phyloP scores from a whole-genome alignment of 257 asterid genomes.

The Solanum pinnatisectum region DNA sequence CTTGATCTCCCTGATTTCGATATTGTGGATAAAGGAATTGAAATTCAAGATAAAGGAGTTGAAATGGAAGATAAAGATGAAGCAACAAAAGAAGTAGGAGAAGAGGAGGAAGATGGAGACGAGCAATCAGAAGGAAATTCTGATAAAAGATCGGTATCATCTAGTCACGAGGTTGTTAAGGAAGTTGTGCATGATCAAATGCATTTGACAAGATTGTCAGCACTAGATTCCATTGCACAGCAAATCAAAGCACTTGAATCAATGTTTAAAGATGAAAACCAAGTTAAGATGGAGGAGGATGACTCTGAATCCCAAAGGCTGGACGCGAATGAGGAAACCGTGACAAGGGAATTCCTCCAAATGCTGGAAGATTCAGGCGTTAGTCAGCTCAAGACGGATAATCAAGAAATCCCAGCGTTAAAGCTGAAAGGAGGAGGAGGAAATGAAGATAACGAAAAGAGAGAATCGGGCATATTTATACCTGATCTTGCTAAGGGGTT shows the following conservation, averaged over 20 bases:
- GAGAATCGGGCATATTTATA: conserved; percentile 23
- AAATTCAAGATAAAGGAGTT: conserved; percentile 70
- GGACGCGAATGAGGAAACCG: conserved; percentile 80
- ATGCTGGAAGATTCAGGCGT: conserved; percentile 53
- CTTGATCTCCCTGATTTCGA: conserved; percentile 70
- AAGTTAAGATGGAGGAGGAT: conserved; percentile 29
- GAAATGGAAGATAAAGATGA: conserved; percentile 41
- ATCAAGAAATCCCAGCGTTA: conserved; percentile 6
- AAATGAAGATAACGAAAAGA: conserved; percentile 11
- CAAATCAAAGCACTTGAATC: conserved; percentile 90
- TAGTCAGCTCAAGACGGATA: conserved; percentile 5
- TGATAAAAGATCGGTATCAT: conserved; percentile 46
- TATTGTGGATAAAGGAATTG: conserved; percentile 85
- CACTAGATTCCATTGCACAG: conserved; percentile 77
- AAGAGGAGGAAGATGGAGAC: conserved; percentile 27
- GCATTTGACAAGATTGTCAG: conserved; percentile 45
- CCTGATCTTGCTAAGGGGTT: conserved; percentile 89
- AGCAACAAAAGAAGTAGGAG: conserved; percentile 13
- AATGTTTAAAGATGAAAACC: conserved; percentile 51
- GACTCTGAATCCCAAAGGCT: conserved; percentile 44
- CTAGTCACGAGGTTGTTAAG: conserved; percentile 60
- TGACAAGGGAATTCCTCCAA: conserved; percentile 76
- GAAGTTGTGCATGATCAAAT: conserved; percentile 66
- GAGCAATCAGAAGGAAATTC: conserved; percentile 38
- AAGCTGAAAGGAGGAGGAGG: conserved; percentile 15